Base-by-base conservation (phyloP, 768 basidiomycete genomes). In the Rhizopogon roseolus region DNA sequence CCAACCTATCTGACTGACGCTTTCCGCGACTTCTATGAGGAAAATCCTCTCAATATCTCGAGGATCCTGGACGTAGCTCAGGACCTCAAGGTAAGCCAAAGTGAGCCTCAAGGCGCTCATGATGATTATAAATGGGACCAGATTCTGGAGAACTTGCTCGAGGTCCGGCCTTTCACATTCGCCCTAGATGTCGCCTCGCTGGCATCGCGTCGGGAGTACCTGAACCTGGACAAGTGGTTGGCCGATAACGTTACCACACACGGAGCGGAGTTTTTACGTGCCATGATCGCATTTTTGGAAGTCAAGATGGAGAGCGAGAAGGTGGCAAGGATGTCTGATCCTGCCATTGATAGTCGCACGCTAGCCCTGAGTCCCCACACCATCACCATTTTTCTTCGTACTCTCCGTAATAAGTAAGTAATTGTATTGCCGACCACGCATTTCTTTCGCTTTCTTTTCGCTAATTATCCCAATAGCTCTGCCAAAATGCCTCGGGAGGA, bases 161-260 rank as follows among this genome's bases (percentile, higher is more conserved):
- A 93, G 64, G 87, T 93, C 40, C 85, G 88, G 5, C 91, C 93
- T 2, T 93, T 93, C 61, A 82, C 83, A 7, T 92, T 98, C 63
- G 87, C 93, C 1, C 80, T 98, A 41, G 97, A 99, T 67, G 87
- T 98, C 49, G 97, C 97, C 22, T 89, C 94, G 4, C 74, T 97
- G 41, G 96, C 97, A 11, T 93, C 92, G 36, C 86, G 93, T 40
- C 77, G 93, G 60, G 96, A 98, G 69, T 92, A 94, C 64, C 76
- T 98, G 62, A 94, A 99, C 63, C 77, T 99, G 42, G 95, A 97
- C 72, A 95, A 96, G 70, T 99, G 96, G 95, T 77, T 98, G 14
- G 85, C 89, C 13, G 90, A 93, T 67, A 89, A 93, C 62, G 89
- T 95, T 17, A 75, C 83, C 19, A 74, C 79, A 45, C 90, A 95